Percentiles rank a stretch among this genome's conserved stretches.
phyloP scores from a whole-genome alignment of 257 asterid species.

The Thymus mandschuricus region DNA sequence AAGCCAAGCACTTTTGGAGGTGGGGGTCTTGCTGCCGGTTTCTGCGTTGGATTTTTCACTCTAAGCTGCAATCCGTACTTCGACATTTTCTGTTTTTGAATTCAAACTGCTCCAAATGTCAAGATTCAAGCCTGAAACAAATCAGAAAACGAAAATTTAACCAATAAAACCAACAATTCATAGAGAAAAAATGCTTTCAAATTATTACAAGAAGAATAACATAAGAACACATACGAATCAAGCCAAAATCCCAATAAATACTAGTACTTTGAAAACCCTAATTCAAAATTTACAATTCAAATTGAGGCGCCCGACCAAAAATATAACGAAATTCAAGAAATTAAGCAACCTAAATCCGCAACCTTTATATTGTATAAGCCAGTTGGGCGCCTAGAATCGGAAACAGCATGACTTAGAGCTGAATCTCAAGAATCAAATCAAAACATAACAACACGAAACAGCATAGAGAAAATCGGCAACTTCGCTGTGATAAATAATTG shows the following conservation, averaged over 20 bases:
- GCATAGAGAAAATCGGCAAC: not conserved
- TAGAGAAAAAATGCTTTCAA: not conserved
- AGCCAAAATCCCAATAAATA: not conserved
- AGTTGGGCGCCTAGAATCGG: not conserved
- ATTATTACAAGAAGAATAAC: not conserved
- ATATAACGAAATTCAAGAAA: not conserved
- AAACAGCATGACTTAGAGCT: not conserved
- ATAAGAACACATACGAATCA: not conserved
- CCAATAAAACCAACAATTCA: not conserved
- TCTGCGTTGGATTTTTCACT: constrained; percentile 68
- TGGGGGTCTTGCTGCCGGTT: constrained; percentile 64
- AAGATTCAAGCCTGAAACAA: constrained; percentile 29
- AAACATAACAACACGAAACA: not conserved
- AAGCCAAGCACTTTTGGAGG: constrained; percentile 56
- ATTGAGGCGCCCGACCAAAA: not conserved
- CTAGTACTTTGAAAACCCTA: constrained; percentile 20
- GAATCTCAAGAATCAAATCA: not conserved
- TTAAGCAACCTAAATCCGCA: not conserved
- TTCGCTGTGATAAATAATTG: too few species aligned
- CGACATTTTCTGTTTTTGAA: constrained; percentile 42
- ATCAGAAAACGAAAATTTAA: not conserved
- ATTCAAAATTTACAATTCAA: constrained; percentile 8
- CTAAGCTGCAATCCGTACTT: constrained; percentile 86
- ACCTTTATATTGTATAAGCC: not conserved
- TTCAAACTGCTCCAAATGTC: not conserved